Percentiles rank a stretch among this genome's conserved stretches.
Evolutionary conservation across 2,329 filamentous ascomycete genomes (phyloP).

Genomic region (Ceratocystis alfenasii): DNA sequence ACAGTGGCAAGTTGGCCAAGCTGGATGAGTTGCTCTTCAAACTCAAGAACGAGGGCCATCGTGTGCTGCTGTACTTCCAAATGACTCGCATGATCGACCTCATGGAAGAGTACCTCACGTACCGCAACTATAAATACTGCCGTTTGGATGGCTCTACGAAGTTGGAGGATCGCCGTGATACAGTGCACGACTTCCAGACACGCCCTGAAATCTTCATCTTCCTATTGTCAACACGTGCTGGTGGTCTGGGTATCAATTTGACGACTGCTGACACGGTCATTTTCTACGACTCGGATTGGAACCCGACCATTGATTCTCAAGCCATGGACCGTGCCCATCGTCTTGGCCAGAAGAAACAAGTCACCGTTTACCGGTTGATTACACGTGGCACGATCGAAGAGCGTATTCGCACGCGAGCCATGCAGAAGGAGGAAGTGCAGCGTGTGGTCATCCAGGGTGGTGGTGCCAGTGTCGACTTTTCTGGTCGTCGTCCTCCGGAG

Average conservation of each 20-base stretch:
- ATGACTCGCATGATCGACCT: slow-evolving; percentile 99
- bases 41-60: slow-evolving; percentile 84
- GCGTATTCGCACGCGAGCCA: slow-evolving; percentile 86
- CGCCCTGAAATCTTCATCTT: slow-evolving; percentile 94
- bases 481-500: slow-evolving; percentile 72
- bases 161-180: slow-evolving; percentile 90
- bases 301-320: slow-evolving; percentile 95
- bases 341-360: slow-evolving; percentile 87
- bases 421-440: slow-evolving; percentile 98
- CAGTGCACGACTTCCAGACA: slow-evolving; percentile 91
- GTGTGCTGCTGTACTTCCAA: slow-evolving; percentile 96
- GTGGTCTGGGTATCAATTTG: slow-evolving; percentile 95
- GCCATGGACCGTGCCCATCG: slow-evolving; percentile 98
- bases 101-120: slow-evolving; percentile 97
- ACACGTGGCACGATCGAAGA: slow-evolving; percentile 95
- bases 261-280: slow-evolving; percentile 96
- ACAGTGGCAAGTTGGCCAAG: slow-evolving; percentile 89
- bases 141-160: slow-evolving; percentile 94
- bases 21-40: slow-evolving; percentile 76
- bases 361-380: slow-evolving; percentile 95
- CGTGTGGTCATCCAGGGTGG: slow-evolving; percentile 92
- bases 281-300: slow-evolving; percentile 99
- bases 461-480: slow-evolving; percentile 88
- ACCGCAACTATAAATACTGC: slow-evolving; percentile 98
- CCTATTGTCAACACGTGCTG: slow-evolving; percentile 85